Evolutionary conservation across 1,284 basidiomycete species (phyloP), one percentile per base, ranked within the genome.

Genomic region (Cryptococcus maquisensis): DNA sequence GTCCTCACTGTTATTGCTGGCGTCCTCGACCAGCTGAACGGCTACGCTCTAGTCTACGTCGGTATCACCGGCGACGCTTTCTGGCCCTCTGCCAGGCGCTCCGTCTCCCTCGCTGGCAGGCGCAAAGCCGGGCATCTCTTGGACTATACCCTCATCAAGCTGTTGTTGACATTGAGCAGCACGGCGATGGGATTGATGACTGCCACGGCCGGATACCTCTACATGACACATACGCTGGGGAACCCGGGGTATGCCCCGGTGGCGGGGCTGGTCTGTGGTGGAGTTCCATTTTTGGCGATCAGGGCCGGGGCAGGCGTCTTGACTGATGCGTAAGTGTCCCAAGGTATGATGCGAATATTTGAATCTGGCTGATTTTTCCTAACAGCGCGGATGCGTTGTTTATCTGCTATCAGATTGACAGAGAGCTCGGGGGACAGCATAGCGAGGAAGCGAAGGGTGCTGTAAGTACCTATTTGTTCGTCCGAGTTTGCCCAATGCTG

Each of bases 321-420:
- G 32, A 83, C 84, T 59, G 90, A 94, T 71, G 84, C 85, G 86
- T 82, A 61, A 77, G 81, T 78, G 9, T 39, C 2, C 20, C 3
- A 16, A 8, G 5, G 10, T 23, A 44, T n/a, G 7, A 24, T 23
- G 37, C 37, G 13, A 35, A 23, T 8, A n/a, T 8, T 20, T 36
- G 9, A n/a, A 47, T n/a, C 59, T 61, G 46, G 56, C 47, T 7
- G 3, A 35, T 24, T n/a, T 42, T 21, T 36, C n/a, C n/a, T 21
- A 3, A 5, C 47, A 73, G 68, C 1, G 71, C 88, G 54, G 90
- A 94, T 67, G 86, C 90, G 2, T 68, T 94, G 49, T 94, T 90
- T 69, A 81, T 94, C 40, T 94, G 91, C 67, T 90, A 90, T 68
- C 88, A 89, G 64, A 88, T 94, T 51, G 90, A 93, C 69, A 84